phyloP scores from a whole-genome alignment of 129 eudicot species.

The Lactuca sativa region DNA sequence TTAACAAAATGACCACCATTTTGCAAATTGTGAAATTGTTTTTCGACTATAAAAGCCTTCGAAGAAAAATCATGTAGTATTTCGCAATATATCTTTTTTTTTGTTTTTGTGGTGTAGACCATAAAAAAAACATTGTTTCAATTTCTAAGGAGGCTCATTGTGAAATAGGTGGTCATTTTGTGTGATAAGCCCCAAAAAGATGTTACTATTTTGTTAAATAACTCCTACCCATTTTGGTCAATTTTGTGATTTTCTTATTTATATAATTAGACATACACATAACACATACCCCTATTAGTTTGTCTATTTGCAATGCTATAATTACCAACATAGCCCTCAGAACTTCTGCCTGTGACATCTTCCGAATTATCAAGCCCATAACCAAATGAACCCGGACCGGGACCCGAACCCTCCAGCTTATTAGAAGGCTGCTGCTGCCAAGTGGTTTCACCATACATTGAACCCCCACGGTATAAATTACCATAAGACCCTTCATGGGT shows the following conservation, averaged over 20 bases:
- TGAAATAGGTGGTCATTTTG: background rate
- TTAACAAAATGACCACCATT: background rate
- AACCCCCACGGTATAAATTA: constrained; percentile 57
- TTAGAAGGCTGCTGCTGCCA: constrained; percentile 76
- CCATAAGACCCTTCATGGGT: constrained; percentile 62
- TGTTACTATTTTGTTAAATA: background rate
- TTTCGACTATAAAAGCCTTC: background rate
- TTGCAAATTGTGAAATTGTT: no score
- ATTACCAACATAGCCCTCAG: constrained; percentile 63
- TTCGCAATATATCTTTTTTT: background rate
- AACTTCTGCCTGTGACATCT: constrained; percentile 42
- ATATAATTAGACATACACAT: constrained; percentile 1
- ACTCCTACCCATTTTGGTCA: background rate
- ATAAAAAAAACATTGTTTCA: background rate
- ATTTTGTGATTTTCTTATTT: no score
- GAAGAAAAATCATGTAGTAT: background rate
- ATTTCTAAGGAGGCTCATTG: background rate
- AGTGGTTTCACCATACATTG: constrained; percentile 59
- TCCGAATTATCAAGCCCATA: constrained; percentile 62
- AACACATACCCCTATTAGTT: constrained; percentile 62
- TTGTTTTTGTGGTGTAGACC: background rate
- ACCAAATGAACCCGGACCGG: constrained; percentile 45
- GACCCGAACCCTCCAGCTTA: constrained; percentile 53
- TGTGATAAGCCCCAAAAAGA: background rate
- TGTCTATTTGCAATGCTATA: constrained; percentile 74